These are phyloP conservation scores for Tuber calosporum DNA, from an alignment of 495 filamentous ascomycete species.

Conservation along the genomic window DNA sequence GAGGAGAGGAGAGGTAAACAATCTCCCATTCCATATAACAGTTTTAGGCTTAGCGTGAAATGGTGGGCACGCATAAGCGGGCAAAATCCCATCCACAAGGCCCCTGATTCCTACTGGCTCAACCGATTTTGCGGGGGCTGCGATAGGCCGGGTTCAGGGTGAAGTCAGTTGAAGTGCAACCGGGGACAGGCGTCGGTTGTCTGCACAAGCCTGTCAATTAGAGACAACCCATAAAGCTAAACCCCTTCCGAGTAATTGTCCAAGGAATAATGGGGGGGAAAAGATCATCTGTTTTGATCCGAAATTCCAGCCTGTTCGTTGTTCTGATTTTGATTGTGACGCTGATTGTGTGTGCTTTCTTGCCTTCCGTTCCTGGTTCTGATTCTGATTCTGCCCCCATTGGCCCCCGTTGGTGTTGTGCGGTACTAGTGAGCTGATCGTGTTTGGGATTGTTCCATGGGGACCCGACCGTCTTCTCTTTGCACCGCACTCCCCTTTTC, in stretches of 20 bases:
- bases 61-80: slow-evolving; percentile 27
- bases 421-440: background rate
- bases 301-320: slow-evolving; percentile 1
- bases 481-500: background rate
- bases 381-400: background rate
- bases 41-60: slow-evolving; percentile 1
- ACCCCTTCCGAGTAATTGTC: slow-evolving; percentile 26
- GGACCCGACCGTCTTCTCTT: background rate
- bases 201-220: slow-evolving; percentile 36
- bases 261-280: background rate
- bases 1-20: slow-evolving; percentile 17
- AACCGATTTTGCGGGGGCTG: slow-evolving; percentile 29
- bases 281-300: slow-evolving; percentile 5
- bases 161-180: slow-evolving; percentile 38
- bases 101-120: slow-evolving; percentile 21
- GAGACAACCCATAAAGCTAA: slow-evolving; percentile 33
- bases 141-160: slow-evolving; percentile 38
- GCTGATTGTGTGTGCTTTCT: slow-evolving; percentile 3
- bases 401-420: background rate
- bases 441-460: background rate
- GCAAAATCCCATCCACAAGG: slow-evolving; percentile 21
- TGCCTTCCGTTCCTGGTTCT: background rate
- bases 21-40: slow-evolving; percentile 7
- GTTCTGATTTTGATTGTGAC: slow-evolving; percentile 15
- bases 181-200: slow-evolving; percentile 35